Evolutionary conservation across 192 early-diverging fungal species (phyloP).

Genomic region (Paraglomus brasilianum): DNA sequence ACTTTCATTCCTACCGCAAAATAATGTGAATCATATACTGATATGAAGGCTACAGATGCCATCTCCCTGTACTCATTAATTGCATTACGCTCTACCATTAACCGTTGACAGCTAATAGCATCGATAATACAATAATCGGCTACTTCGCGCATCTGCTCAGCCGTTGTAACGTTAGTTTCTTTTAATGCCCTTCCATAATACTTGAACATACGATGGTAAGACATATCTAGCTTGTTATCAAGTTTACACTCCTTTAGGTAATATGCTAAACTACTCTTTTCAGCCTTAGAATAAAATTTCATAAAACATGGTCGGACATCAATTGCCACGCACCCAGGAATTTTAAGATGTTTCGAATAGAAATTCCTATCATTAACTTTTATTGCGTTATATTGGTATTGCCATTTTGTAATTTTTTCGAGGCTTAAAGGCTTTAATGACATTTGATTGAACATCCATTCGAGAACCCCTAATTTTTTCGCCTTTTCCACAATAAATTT

Average conservation of each 20-base stretch:
- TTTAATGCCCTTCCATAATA: constrained; percentile 6
- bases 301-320: not conserved
- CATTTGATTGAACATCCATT: constrained; percentile 21
- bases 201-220: not conserved
- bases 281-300: constrained; percentile 5
- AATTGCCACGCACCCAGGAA: not conserved
- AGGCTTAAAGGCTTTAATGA: too few species aligned
- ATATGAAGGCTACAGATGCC: not conserved
- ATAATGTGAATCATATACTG: constrained; percentile 15
- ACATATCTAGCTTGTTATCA: constrained; percentile 1
- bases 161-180: not conserved
- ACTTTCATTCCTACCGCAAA: constrained; percentile 18
- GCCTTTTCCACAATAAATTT: constrained; percentile 15
- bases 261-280: not conserved
- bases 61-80: constrained; percentile 20
- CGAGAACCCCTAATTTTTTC: constrained; percentile 6
- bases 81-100: constrained; percentile 22
- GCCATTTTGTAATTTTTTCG: too few species aligned
- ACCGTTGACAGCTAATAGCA: not conserved
- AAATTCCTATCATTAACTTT: not conserved
- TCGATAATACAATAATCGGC: not conserved
- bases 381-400: too few species aligned
- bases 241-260: constrained; percentile 6
- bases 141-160: constrained; percentile 6
- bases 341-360: constrained; percentile 15